Evolutionary conservation across 192 early-diverging fungal genomes (phyloP).

Genomic region (Backusella westeae): DNA sequence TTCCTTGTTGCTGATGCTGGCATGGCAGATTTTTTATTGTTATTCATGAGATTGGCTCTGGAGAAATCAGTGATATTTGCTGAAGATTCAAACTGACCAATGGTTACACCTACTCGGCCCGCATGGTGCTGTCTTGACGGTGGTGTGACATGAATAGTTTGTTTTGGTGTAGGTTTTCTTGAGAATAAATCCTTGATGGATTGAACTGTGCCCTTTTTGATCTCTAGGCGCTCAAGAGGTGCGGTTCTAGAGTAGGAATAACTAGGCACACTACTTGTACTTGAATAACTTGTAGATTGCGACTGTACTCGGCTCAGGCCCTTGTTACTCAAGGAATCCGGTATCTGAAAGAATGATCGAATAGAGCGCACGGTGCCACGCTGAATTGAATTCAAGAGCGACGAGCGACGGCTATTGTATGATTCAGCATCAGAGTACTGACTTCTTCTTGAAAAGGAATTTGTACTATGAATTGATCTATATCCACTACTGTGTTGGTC

Average conservation of each 20-base stretch:
- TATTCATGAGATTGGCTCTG: neutral
- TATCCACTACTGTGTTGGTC: neutral
- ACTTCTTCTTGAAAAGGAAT: neutral
- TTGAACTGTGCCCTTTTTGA: slow-evolving; percentile 22
- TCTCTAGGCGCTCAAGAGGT: slow-evolving; percentile 4
- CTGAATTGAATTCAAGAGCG: slow-evolving; percentile 21
- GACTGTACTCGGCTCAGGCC: slow-evolving; percentile 9
- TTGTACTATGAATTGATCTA: neutral
- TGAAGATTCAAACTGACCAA: slow-evolving; percentile 2
- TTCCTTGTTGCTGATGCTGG: neutral
- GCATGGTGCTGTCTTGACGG: neutral
- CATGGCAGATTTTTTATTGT: neutral
- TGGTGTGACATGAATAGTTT: neutral
- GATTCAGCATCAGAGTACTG: slow-evolving; percentile 5
- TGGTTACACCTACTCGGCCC: neutral
- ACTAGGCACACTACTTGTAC: neutral
- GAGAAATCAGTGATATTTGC: neutral
- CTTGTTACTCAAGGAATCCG: slow-evolving; percentile 19
- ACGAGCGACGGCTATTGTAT: slow-evolving; percentile 5
- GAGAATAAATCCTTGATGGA: slow-evolving; percentile 20
- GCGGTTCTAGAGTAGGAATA: neutral
- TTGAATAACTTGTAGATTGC: slow-evolving; percentile 8
- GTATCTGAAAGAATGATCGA: slow-evolving; percentile 26
- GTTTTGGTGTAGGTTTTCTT: neutral
- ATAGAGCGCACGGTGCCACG: slow-evolving; percentile 27